Base-by-base conservation (phyloP, 2,329 filamentous ascomycete genomes). In the Colletotrichum orchidophilum region DNA sequence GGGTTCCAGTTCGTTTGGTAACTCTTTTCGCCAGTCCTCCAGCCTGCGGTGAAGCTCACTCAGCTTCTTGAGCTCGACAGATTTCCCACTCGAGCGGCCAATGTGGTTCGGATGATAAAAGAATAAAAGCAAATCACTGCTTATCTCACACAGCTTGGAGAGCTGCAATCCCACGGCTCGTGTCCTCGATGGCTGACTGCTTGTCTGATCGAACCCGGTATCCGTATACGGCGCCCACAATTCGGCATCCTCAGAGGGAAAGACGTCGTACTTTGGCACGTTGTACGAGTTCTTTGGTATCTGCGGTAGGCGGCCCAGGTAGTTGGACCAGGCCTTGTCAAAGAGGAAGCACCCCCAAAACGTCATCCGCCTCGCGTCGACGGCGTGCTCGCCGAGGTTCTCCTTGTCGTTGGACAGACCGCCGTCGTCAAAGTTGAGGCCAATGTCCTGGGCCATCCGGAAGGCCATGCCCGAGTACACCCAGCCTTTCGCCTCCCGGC, bases 341-440 rank as follows among this genome's bases (percentile, higher is more conserved):
- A 98, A 97, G n/a, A 97, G 83, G 81, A 96, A 98, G 80, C 95
- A 98, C 7, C 96, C 96, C 96, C 96, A 98, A 78, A 98, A 98
- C 0, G 96, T 98, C 52, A 98, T 92, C 63, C 94, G 88, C 49
- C 96, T 88, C 3, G 95, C 95, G 81, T 99, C 96, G 49, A 97
- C 89, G 80, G 98, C 96, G 57, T 93, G 88, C 69, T 97, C 94
- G 72, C 91, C 90, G 74, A 96, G 87, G 31, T 85, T 81, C 61
- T 88, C 86, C 69, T 84, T 86, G 69, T 87, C 88, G 8, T 83
- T 82, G 8, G 88, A 87, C 70, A 94, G 87, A 9, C 90, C 90
- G 21, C 90, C 89, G 1, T 93, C 89, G 77, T 97, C 93, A 21
- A 98, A 89, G 77, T 98, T 97, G 63, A 99, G 86, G 0, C 96